phyloP scores from a whole-genome alignment of 306 rosid species.

The Elaeagnus macrophylla region DNA sequence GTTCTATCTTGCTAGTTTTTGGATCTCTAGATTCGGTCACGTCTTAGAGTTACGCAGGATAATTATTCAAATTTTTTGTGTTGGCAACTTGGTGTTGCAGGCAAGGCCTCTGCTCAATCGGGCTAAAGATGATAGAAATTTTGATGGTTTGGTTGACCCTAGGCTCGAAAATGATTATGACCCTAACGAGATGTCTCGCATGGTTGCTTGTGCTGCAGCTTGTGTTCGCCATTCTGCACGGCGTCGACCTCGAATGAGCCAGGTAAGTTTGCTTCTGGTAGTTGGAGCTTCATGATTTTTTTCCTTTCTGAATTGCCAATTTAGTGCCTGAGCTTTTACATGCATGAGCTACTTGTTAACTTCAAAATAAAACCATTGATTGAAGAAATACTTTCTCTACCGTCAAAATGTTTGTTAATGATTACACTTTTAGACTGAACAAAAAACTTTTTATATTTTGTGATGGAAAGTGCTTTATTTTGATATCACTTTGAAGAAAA shows the following conservation, averaged over 20 bases:
- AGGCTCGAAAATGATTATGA: conserved; percentile 54
- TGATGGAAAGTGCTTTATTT: too few relatives aligned
- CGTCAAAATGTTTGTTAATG: too few relatives aligned
- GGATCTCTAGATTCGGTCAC: too few relatives aligned
- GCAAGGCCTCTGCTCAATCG: conserved; percentile 84
- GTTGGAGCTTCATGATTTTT: background rate
- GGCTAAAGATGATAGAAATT: conserved; percentile 60
- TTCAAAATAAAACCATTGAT: too few relatives aligned
- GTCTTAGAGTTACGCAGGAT: too few relatives aligned
- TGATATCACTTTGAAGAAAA: too few relatives aligned
- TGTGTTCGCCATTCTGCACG: conserved; percentile 89
- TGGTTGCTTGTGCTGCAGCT: conserved; percentile 96
- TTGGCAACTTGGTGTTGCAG: conserved; percentile 35
- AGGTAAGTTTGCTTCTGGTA: conserved; percentile 37
- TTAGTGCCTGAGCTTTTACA: background rate
- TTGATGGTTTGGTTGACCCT: conserved; percentile 64
- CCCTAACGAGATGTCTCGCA: conserved; percentile 59
- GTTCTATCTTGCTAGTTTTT: too few relatives aligned
- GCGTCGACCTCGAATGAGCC: conserved; percentile 89
- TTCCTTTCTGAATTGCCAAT: background rate
- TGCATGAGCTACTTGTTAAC: background rate
- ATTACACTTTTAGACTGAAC: too few relatives aligned
- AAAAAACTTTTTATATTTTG: too few relatives aligned
- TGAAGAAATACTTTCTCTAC: too few relatives aligned
- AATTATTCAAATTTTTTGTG: too few relatives aligned